Evolutionary conservation across 2,329 filamentous ascomycete species (phyloP).

Genomic region (Colletotrichum brevisporum): DNA sequence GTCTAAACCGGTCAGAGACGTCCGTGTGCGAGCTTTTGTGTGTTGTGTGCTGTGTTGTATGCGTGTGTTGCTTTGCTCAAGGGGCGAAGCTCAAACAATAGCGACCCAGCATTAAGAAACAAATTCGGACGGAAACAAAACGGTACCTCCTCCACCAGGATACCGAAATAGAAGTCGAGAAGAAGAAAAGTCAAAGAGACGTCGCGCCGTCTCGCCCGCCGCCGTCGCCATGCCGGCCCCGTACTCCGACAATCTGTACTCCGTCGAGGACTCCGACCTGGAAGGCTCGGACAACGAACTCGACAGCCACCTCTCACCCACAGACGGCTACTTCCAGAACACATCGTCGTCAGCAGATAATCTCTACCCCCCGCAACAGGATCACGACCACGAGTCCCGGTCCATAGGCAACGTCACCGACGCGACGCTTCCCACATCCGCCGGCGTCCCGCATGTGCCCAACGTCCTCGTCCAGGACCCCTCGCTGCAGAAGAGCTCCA

Average conservation of each 20-base stretch:
- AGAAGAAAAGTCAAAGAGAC: slow-evolving; percentile 13
- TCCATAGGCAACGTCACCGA: slow-evolving; percentile 41
- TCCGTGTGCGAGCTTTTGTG: too few relatives aligned
- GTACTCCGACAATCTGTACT: slow-evolving; percentile 55
- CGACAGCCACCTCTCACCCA: slow-evolving; percentile 57
- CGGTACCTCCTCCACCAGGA: background rate
- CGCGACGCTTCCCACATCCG: slow-evolving; percentile 45
- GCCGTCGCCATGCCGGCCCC: slow-evolving; percentile 57
- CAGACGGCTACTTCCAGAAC: slow-evolving; percentile 66
- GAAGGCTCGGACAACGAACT: slow-evolving; percentile 45
- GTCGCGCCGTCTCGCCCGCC: too few relatives aligned
- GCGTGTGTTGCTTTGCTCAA: background rate
- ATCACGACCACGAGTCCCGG: slow-evolving; percentile 17
- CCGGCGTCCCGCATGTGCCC: slow-evolving; percentile 60
- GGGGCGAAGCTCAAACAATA: slow-evolving; percentile 34
- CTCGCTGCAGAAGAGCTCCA: slow-evolving; percentile 55
- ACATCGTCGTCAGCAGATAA: slow-evolving; percentile 50
- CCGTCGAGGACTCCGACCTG: slow-evolving; percentile 36
- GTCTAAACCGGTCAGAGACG: too few relatives aligned
- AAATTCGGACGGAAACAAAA: background rate
- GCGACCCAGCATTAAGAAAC: slow-evolving; percentile 33
- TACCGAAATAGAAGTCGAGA: slow-evolving; percentile 41
- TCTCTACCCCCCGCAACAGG: slow-evolving; percentile 43
- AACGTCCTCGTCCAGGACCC: slow-evolving; percentile 65
- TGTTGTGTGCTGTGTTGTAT: too few relatives aligned